Conservation (phyloP, 768 basidiomycete genomes). For the Lanmaoa rubissima region DNA sequence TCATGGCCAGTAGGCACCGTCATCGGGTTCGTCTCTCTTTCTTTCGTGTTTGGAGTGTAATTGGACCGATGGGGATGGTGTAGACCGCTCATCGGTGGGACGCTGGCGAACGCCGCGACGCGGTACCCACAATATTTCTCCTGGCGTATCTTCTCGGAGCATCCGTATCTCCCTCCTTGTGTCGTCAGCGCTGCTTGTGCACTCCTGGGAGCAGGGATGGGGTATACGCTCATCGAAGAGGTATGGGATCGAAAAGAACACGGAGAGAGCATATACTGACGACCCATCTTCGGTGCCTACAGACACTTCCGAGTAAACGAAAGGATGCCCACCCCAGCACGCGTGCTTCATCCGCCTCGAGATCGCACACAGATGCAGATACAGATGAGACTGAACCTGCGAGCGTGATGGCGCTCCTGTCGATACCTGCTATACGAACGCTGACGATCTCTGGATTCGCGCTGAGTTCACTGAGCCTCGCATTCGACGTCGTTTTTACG, state of each 20-base stretch:
- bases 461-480: slow-evolving; percentile 50
- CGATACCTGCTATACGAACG: slow-evolving; percentile 50
- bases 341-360: not conserved
- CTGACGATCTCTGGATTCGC: slow-evolving; percentile 50
- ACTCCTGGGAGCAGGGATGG: slow-evolving; percentile 7
- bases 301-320: slow-evolving; percentile 22
- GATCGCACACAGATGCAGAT: not conserved
- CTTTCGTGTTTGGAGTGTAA: too few relatives aligned
- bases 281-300: not conserved
- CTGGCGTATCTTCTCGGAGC: slow-evolving; percentile 10
- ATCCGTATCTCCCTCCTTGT: slow-evolving; percentile 22
- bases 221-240: slow-evolving; percentile 22
- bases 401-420: slow-evolving; percentile 38
- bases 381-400: slow-evolving; percentile 11
- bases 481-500: slow-evolving; percentile 63
- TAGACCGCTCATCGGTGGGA: slow-evolving; percentile 25
- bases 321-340: not conserved
- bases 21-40: slow-evolving; percentile 41
- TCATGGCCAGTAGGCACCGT: slow-evolving; percentile 57
- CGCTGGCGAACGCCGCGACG: slow-evolving; percentile 17
- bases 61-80: not conserved
- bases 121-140: slow-evolving; percentile 13
- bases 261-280: not conserved
- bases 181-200: slow-evolving; percentile 10
- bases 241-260: not conserved